Percentiles rank a stretch among this genome's conserved stretches.
phyloP scores from a whole-genome alignment of 352 stramenopile genomes.

The Phytopythium helicoides region DNA sequence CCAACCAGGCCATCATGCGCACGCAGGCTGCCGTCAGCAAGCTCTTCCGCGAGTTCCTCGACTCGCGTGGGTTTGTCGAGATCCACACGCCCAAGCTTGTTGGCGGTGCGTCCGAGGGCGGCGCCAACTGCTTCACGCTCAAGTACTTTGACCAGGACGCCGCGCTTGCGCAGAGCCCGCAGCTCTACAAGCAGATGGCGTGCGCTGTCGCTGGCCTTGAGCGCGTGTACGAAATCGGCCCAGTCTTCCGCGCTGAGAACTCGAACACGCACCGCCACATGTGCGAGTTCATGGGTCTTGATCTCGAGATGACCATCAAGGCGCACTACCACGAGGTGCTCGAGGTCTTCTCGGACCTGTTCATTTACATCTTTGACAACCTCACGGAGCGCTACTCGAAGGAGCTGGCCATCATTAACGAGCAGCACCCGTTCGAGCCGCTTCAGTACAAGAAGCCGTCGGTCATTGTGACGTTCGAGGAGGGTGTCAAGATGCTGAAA shows the following conservation, averaged over 20 bases:
- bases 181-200: slow-evolving; percentile 99
- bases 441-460: slow-evolving; percentile 95
- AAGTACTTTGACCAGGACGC: slow-evolving; percentile 98
- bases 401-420: slow-evolving; percentile 94
- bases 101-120: slow-evolving; percentile 96
- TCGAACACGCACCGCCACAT: slow-evolving; percentile 99
- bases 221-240: slow-evolving; percentile 98
- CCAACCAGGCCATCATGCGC: slow-evolving; percentile 98
- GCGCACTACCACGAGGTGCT: slow-evolving; percentile 99
- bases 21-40: slow-evolving; percentile 96
- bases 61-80: slow-evolving; percentile 96
- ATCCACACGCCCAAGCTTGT: slow-evolving; percentile 99
- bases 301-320: slow-evolving; percentile 99
- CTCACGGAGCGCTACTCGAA: slow-evolving; percentile 92
- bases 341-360: slow-evolving; percentile 98
- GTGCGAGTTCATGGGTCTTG: slow-evolving; percentile 99
- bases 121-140: slow-evolving; percentile 97
- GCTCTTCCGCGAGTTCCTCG: slow-evolving; percentile 97
- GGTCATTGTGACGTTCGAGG: slow-evolving; percentile 92
- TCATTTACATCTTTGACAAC: slow-evolving; percentile 99
- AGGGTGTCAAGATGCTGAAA: slow-evolving; percentile 93
- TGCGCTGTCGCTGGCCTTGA: slow-evolving; percentile 97
- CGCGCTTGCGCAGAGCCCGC: slow-evolving; percentile 96
- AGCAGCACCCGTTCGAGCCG: slow-evolving; percentile 98
- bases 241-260: slow-evolving; percentile 99